phyloP scores from a whole-genome alignment of 768 basidiomycete genomes.

The Hygrocybe coccinea region DNA sequence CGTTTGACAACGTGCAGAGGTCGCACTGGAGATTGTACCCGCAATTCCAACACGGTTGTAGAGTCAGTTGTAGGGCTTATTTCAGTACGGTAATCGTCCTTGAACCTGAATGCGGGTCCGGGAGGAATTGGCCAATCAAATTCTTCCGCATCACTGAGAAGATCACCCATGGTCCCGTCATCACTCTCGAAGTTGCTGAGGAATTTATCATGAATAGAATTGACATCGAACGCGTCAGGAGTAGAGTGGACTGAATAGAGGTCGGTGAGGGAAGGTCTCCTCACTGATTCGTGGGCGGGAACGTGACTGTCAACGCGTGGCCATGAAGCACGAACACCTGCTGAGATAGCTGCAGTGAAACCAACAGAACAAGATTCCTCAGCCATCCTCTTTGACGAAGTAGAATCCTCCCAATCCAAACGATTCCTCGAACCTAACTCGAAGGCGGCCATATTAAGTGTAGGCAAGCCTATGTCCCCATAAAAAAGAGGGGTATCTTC shows the following conservation, averaged over 20 bases:
- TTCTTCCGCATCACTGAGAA: neutral
- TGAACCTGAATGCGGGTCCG: neutral
- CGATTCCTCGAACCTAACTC: neutral
- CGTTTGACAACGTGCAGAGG: slow-evolving; percentile 1
- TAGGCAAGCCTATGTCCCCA: neutral
- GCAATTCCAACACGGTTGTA: neutral
- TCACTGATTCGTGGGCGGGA: too few relatives aligned
- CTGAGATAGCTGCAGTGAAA: too few relatives aligned
- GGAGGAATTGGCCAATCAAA: slow-evolving; percentile 2
- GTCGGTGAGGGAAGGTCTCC: too few relatives aligned
- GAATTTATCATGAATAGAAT: neutral
- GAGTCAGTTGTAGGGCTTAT: neutral
- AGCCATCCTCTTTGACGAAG: too few relatives aligned
- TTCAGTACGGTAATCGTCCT: neutral
- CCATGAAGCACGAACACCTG: too few relatives aligned
- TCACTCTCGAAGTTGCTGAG: neutral
- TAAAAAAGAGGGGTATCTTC: neutral
- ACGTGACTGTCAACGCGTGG: too few relatives aligned
- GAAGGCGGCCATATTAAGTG: neutral
- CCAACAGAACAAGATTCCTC: too few relatives aligned
- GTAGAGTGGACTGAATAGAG: neutral
- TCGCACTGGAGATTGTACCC: neutral
- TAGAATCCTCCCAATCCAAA: neutral
- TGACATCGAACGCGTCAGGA: neutral
- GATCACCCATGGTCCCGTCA: neutral